phyloP scores from a whole-genome alignment of 2,329 filamentous ascomycete species.

The Cladosporium sp. region DNA sequence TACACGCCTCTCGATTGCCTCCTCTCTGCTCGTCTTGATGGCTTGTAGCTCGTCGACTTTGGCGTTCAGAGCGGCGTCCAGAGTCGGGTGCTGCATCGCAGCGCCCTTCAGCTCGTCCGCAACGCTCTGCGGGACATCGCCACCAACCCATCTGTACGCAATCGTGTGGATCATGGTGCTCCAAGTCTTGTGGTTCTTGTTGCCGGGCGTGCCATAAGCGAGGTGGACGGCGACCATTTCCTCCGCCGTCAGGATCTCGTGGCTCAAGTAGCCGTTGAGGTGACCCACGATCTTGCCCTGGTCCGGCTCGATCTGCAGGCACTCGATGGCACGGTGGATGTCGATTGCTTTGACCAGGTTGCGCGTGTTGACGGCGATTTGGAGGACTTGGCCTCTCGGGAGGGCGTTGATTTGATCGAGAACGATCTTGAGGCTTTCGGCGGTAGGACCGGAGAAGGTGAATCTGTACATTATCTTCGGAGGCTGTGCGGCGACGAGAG shows the following conservation, averaged over 20 bases:
- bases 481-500: neutral
- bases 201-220: neutral
- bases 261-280: slow-evolving; percentile 13
- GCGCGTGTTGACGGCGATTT: slow-evolving; percentile 14
- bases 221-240: slow-evolving; percentile 10
- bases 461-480: neutral
- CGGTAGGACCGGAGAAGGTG: slow-evolving; percentile 4
- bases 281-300: slow-evolving; percentile 16
- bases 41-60: neutral
- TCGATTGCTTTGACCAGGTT: slow-evolving; percentile 6
- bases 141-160: neutral
- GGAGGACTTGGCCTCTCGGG: neutral
- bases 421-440: slow-evolving; percentile 12
- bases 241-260: slow-evolving; percentile 8
- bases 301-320: slow-evolving; percentile 10
- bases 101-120: neutral
- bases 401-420: slow-evolving; percentile 9
- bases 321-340: slow-evolving; percentile 13
- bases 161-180: neutral
- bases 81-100: neutral
- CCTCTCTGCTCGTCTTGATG: neutral
- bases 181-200: neutral
- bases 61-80: neutral
- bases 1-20: neutral
- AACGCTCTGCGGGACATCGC: neutral